These are phyloP conservation scores for Trichomonas gallinae DNA, from an alignment of 208 protist genomes.

Conservation along the genomic window DNA sequence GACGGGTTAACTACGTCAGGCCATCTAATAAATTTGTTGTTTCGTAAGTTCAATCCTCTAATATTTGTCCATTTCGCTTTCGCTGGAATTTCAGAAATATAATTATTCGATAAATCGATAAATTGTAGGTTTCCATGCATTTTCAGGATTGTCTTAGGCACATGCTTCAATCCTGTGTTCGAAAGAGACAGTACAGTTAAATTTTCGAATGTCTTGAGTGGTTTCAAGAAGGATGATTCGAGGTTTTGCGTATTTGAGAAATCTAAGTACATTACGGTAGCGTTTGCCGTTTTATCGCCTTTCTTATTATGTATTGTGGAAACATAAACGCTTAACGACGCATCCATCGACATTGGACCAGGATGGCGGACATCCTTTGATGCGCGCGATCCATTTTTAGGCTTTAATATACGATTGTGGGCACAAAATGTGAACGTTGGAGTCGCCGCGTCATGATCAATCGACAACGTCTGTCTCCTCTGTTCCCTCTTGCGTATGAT, in stretches of 20 bases:
- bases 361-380: background rate
- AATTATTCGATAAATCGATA: background rate
- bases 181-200: background rate
- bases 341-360: background rate
- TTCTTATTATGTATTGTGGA: background rate
- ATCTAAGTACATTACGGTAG: background rate
- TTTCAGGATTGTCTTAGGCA: background rate
- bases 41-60: background rate
- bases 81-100: background rate
- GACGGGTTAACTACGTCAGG: background rate
- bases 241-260: background rate
- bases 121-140: background rate
- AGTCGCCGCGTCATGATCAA: background rate
- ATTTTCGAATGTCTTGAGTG: background rate
- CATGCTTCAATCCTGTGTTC: background rate
- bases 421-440: background rate
- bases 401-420: background rate
- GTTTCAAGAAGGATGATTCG: background rate
- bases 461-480: background rate
- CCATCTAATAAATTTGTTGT: background rate
- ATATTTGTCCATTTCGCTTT: background rate
- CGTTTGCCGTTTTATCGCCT: background rate
- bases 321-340: background rate
- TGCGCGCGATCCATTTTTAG: background rate
- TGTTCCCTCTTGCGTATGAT: background rate